A percentile compares a stretch with the other conserved stretches of the same genome.
phyloP scores from a whole-genome alignment of 2,329 filamentous ascomycete genomes.

The Zymoseptoria pseudotritici region DNA sequence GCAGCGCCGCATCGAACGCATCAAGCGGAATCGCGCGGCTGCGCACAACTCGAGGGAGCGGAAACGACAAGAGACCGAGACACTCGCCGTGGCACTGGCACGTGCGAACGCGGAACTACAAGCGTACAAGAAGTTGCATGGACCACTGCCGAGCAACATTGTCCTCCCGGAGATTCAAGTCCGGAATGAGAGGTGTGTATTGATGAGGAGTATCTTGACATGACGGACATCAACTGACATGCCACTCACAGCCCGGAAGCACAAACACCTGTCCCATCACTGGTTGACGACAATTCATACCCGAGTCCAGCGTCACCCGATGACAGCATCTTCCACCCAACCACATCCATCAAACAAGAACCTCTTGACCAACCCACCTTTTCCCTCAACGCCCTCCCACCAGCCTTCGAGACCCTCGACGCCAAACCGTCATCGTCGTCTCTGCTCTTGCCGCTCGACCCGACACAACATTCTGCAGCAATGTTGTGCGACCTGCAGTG shows the following conservation, averaged over 20 bases:
- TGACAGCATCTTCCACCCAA: conserved; percentile 17
- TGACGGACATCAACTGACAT: neutral
- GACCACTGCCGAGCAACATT: conserved; percentile 26
- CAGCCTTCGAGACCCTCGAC: conserved; percentile 26
- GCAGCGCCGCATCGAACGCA: conserved; percentile 91
- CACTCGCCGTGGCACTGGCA: conserved; percentile 51
- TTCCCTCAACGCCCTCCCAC: conserved; percentile 16
- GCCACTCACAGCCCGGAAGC: conserved; percentile 6
- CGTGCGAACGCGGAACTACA: conserved; percentile 26
- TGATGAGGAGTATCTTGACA: neutral
- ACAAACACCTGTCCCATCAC: conserved; percentile 25
- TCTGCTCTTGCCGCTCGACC: conserved; percentile 60
- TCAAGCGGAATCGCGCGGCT: conserved; percentile 89
- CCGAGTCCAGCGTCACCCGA: conserved; percentile 22
- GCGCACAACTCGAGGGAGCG: conserved; percentile 94
- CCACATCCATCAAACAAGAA: conserved; percentile 26
- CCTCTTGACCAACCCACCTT: conserved; percentile 18
- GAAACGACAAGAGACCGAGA: conserved; percentile 84
- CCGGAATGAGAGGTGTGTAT: conserved; percentile 18
- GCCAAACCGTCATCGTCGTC: conserved; percentile 22
- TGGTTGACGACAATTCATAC: conserved; percentile 14
- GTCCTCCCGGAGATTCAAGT: conserved; percentile 29
- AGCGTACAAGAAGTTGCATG: conserved; percentile 26
- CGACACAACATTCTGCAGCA: conserved; percentile 99
- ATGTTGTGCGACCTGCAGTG: conserved; percentile 99